Conservation (phyloP, 495 filamentous ascomycete genomes). For the Aspergillus ostianus region DNA sequence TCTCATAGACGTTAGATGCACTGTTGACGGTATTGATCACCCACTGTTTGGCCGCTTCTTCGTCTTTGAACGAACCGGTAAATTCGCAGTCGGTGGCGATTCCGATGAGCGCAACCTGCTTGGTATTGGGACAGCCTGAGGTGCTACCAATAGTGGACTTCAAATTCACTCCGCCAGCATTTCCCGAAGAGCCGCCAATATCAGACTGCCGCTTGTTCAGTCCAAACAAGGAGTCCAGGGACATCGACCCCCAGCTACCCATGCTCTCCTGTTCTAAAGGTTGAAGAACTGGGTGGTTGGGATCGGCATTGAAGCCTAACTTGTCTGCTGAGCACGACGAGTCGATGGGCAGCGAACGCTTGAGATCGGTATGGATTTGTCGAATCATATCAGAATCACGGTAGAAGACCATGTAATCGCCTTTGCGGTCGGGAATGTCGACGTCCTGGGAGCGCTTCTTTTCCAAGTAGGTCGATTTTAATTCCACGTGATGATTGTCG, state of each 20-base stretch:
- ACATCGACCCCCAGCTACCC: slow-evolving; percentile 50
- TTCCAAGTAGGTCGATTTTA: slow-evolving; percentile 67
- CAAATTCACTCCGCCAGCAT: slow-evolving; percentile 81
- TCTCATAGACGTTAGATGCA: slow-evolving; percentile 84
- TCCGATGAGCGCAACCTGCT: slow-evolving; percentile 87
- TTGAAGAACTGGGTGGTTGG: slow-evolving; percentile 63
- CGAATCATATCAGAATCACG: slow-evolving; percentile 79
- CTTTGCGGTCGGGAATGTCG: slow-evolving; percentile 52
- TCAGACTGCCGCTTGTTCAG: slow-evolving; percentile 51
- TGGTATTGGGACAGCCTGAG: slow-evolving; percentile 78
- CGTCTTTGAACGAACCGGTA: slow-evolving; percentile 62
- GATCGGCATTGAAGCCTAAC: slow-evolving; percentile 68
- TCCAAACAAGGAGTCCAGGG: slow-evolving; percentile 56
- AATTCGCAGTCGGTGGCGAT: slow-evolving; percentile 93
- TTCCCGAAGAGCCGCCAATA: slow-evolving; percentile 59
- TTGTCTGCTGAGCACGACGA: slow-evolving; percentile 61
- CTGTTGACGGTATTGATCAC: slow-evolving; percentile 82
- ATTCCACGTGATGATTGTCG: slow-evolving; percentile 86
- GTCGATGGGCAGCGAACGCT: slow-evolving; percentile 40
- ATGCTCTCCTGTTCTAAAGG: slow-evolving; percentile 38
- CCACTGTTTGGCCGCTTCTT: slow-evolving; percentile 60
- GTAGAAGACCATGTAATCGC: slow-evolving; percentile 88
- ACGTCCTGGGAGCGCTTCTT: slow-evolving; percentile 76
- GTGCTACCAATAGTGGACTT: slow-evolving; percentile 76
- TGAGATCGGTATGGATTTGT: slow-evolving; percentile 50